Percentiles rank a stretch among this genome's conserved stretches.
phyloP scores from a whole-genome alignment of 805 yeast species.

The Priceomyces haplophilus region DNA sequence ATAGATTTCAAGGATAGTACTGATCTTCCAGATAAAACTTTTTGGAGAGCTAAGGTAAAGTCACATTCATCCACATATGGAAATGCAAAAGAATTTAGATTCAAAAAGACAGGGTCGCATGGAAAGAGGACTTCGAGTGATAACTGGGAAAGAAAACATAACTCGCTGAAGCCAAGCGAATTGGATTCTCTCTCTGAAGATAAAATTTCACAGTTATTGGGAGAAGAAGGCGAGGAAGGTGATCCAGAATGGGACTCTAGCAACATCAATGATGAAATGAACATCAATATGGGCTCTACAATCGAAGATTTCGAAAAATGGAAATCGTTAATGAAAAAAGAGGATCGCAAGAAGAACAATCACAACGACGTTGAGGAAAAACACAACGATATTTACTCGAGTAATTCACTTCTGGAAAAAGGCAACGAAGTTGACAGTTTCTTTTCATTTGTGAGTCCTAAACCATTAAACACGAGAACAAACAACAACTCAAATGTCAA shows the following conservation, averaged over 20 bases:
- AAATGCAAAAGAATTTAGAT: constrained; percentile 8
- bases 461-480: constrained; percentile 11
- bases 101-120: constrained; percentile 15
- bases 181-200: constrained; percentile 30
- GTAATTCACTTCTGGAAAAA: constrained; percentile 14
- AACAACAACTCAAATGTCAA: constrained; percentile 4
- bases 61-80: constrained; percentile 7
- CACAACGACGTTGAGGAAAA: constrained; percentile 20
- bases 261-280: constrained; percentile 20
- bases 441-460: constrained; percentile 39
- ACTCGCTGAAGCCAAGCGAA: constrained; percentile 21
- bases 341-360: constrained; percentile 47
- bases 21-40: constrained; percentile 44
- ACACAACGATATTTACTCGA: constrained; percentile 4
- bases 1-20: constrained; percentile 26
- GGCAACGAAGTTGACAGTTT: constrained; percentile 44
- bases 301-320: constrained; percentile 59
- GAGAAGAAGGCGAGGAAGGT: constrained; percentile 33
- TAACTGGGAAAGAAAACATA: constrained; percentile 30
- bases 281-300: constrained; percentile 46
- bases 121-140: constrained; percentile 19
- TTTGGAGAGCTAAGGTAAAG: constrained; percentile 43
- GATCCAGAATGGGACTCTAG: constrained; percentile 41
- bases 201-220: constrained; percentile 33
- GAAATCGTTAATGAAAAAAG: constrained; percentile 52